A percentile compares a stretch with the other conserved stretches of the same genome.
Evolutionary conservation across 2,329 filamentous ascomycete species (phyloP).

Genomic region (Ceratocystiopsis brevicomis): DNA sequence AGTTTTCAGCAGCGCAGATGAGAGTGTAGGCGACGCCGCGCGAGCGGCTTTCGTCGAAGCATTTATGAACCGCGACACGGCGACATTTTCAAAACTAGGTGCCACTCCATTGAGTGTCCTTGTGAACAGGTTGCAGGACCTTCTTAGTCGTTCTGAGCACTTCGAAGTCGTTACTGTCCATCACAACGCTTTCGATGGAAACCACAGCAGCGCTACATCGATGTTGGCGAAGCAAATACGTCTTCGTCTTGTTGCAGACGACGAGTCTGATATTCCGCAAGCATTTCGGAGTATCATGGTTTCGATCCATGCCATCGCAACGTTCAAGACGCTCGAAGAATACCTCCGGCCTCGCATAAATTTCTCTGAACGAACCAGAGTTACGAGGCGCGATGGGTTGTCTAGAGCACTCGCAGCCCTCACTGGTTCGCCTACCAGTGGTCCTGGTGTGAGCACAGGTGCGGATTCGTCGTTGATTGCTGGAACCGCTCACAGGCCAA

Average conservation of each 20-base stretch:
- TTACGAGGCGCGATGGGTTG: slow-evolving; percentile 40
- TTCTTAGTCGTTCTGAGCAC: slow-evolving; percentile 90
- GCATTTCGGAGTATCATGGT: slow-evolving; percentile 92
- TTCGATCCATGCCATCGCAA: slow-evolving; percentile 93
- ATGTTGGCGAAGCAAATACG: slow-evolving; percentile 95
- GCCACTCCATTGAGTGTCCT: slow-evolving; percentile 77
- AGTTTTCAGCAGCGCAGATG: slow-evolving; percentile 57
- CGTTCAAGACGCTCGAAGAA: slow-evolving; percentile 90
- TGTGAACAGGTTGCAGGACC: slow-evolving; percentile 84
- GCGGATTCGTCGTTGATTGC: too few species aligned
- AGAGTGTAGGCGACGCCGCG: slow-evolving; percentile 42
- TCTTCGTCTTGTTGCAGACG: slow-evolving; percentile 72
- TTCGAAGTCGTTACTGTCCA: slow-evolving; percentile 95
- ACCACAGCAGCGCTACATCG: slow-evolving; percentile 74
- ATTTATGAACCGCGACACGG: slow-evolving; percentile 65
- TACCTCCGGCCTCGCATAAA: slow-evolving; percentile 83
- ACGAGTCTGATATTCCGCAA: slow-evolving; percentile 73
- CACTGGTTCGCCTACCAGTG: slow-evolving; percentile 45
- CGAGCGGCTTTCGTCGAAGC: slow-evolving; percentile 73
- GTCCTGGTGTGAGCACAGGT: slow-evolving; percentile 20
- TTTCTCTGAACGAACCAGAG: slow-evolving; percentile 53
- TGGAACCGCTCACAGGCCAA: too few species aligned
- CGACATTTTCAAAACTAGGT: slow-evolving; percentile 38
- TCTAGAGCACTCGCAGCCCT: slow-evolving; percentile 56
- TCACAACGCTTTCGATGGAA: slow-evolving; percentile 77